phyloP scores from a whole-genome alignment of 805 yeast species.

The Maudiozyma turicensis region DNA sequence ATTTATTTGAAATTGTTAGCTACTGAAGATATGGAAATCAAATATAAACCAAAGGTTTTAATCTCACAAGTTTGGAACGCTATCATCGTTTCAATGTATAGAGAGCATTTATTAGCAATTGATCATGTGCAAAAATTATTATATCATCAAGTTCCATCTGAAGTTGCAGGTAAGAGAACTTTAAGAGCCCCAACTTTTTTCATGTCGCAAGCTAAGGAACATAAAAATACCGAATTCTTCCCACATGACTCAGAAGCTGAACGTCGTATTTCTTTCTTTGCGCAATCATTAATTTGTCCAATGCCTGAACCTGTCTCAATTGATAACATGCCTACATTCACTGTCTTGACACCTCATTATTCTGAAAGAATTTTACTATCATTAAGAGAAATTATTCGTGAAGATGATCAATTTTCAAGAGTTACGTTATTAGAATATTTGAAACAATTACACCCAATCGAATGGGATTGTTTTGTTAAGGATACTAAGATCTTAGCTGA shows the following conservation, averaged over 20 bases:
- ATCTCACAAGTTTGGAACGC: constrained; percentile 99
- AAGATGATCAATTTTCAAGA: constrained; percentile 92
- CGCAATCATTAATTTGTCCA: constrained; percentile 96
- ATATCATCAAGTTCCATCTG: constrained; percentile 97
- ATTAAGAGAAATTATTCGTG: constrained; percentile 88
- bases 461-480: constrained; percentile 95
- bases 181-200: constrained; percentile 97
- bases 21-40: constrained; percentile 97
- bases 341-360: constrained; percentile 93
- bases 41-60: constrained; percentile 95
- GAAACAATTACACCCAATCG: constrained; percentile 90
- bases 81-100: constrained; percentile 96
- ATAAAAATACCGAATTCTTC: constrained; percentile 91
- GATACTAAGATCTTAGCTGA: constrained; percentile 93
- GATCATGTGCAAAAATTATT: constrained; percentile 96
- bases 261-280: constrained; percentile 98
- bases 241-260: constrained; percentile 96
- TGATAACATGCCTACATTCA: constrained; percentile 98
- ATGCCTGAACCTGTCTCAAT: constrained; percentile 97
- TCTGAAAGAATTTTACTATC: constrained; percentile 87
- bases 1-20: constrained; percentile 94
- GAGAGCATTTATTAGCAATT: constrained; percentile 95
- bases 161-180: constrained; percentile 94
- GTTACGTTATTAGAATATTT: constrained; percentile 88
- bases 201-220: constrained; percentile 85